phyloP scores from a whole-genome alignment of 805 yeast genomes.

The Blastobotrys parvus region DNA sequence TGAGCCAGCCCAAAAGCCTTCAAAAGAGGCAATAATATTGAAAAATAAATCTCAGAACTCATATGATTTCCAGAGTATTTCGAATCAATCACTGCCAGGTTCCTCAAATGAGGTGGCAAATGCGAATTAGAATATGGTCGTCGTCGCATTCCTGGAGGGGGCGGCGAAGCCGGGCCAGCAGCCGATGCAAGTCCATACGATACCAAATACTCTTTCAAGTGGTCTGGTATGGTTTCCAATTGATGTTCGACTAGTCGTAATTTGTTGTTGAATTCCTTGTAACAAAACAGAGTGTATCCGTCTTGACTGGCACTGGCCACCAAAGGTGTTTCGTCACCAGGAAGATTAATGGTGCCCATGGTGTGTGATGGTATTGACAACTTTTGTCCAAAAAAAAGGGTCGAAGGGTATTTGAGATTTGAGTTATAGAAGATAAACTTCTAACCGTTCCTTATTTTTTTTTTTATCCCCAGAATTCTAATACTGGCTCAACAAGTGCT shows the following conservation, averaged over 20 bases:
- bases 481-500: no score
- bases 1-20: conserved; percentile 26
- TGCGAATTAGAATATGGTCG: neutral
- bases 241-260: conserved; percentile 6
- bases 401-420: no score
- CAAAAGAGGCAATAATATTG: conserved; percentile 27
- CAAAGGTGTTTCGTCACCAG: conserved; percentile 1
- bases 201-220: conserved; percentile 7
- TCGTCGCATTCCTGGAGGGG: neutral
- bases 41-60: conserved; percentile 23
- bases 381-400: no score
- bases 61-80: conserved; percentile 23
- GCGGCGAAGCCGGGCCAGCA: neutral
- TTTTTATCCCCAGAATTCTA: no score
- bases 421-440: no score
- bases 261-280: neutral
- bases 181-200: conserved; percentile 7
- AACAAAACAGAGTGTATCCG: conserved; percentile 4
- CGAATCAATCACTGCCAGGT: conserved; percentile 29
- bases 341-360: conserved; percentile 1
- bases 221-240: conserved; percentile 9
- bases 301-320: neutral
- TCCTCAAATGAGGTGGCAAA: conserved; percentile 18
- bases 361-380: neutral
- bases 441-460: no score